phyloP scores from a whole-genome alignment of 768 basidiomycete genomes.

The Hygrophoropsis aurantiaca region DNA sequence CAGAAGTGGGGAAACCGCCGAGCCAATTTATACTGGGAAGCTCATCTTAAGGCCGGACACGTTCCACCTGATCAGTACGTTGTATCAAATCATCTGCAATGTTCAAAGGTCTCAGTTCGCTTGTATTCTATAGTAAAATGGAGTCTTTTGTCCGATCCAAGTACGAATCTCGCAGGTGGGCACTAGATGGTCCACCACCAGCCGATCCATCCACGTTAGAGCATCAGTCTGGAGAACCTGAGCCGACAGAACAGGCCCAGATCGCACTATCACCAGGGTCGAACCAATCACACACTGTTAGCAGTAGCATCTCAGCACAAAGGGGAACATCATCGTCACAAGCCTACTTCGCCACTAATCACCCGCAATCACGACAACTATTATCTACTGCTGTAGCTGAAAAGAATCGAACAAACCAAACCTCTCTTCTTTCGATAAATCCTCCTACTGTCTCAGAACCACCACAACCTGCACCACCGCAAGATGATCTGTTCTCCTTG shows the following conservation, averaged over 20 bases:
- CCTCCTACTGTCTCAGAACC: conserved; percentile 12
- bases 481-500: conserved; percentile 77
- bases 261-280: conserved; percentile 5
- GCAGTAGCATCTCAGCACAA: conserved; percentile 19
- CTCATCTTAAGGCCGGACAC: conserved; percentile 89
- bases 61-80: conserved; percentile 92
- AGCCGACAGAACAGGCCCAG: background rate
- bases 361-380: conserved; percentile 27
- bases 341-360: conserved; percentile 28
- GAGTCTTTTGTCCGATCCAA: conserved; percentile 97
- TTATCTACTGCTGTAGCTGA: conserved; percentile 40
- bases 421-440: conserved; percentile 5
- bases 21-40: conserved; percentile 97
- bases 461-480: conserved; percentile 33
- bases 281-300: conserved; percentile 9
- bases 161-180: conserved; percentile 93
- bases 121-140: conserved; percentile 98
- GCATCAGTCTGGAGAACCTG: conserved; percentile 17
- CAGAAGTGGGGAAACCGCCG: conserved; percentile 93
- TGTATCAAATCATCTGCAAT: background rate
- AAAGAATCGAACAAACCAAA: conserved; percentile 13
- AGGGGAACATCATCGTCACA: conserved; percentile 24
- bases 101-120: too few relatives aligned
- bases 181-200: conserved; percentile 84
- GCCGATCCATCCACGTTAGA: conserved; percentile 80